Evolutionary conservation across 2,329 filamentous ascomycete species (phyloP), one percentile per base, ranked within the genome.

Genomic region (Fusarium lateritium): DNA sequence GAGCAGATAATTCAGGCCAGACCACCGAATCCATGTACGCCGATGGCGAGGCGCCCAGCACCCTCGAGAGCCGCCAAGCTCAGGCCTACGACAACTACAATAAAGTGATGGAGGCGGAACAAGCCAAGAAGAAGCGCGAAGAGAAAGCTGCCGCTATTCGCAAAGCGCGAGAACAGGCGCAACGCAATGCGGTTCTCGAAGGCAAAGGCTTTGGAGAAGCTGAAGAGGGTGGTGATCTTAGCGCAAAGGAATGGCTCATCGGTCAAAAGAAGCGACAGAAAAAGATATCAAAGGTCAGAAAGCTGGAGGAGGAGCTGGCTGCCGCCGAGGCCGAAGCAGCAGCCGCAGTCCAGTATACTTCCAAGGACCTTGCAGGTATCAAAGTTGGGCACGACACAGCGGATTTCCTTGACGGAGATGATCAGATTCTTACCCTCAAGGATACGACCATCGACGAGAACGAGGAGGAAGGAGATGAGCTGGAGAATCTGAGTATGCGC

Each of bases 361-460:
- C 93, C 6, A 91, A 92, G 64, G 94, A 98, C 76, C 84, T 98
- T 49, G 92, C 94, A 1, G 96, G 95, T 38, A 90, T 99, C 73
- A 96, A 93, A 77, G 95, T 99, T 53, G 94, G 91, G 6, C 96
- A 99, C 78, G 94, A 97, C 77, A 81, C 94, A 61, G 88, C 88
- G 6, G 88, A 92, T 22, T 95, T 99, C 67, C 89, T 93, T 24
- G 93, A 94, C 53, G 91, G 88, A 19, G 90, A 93, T 62, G 94
- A 97, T 62, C 94, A 98, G 76, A 89, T 99, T 33, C 84, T 99
- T 54, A 98, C 95, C 0, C 86, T 99, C n/a, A 98, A 97, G 76
- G 96, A 99, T 80, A 88, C 92, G 2, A 93, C 92, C 2, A 93
- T 99, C 56, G 88, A 94, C 49, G 89, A 93, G 61, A 91, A 92